Conservation (phyloP, 2,329 filamentous ascomycete genomes). For the Alternaria panax region DNA sequence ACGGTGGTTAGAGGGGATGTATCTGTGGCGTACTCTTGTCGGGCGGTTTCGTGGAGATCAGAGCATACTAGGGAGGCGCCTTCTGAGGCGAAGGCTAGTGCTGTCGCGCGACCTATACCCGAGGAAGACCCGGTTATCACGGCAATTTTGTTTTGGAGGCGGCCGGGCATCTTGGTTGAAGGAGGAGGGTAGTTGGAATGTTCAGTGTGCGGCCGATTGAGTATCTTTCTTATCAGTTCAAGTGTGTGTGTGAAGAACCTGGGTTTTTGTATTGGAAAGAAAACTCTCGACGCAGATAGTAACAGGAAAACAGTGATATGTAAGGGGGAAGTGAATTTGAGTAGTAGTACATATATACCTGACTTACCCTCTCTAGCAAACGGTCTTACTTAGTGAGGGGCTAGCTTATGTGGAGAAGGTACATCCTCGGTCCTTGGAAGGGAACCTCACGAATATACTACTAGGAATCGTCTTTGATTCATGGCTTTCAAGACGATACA, state of each 20-base stretch:
- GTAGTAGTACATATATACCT: background rate
- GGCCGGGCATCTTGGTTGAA: slow-evolving; percentile 25
- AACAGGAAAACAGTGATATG: background rate
- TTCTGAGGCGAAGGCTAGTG: slow-evolving; percentile 41
- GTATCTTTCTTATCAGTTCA: background rate
- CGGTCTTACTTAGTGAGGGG: background rate
- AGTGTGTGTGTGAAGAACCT: background rate
- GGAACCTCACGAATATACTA: background rate
- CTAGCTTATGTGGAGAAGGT: slow-evolving; percentile 1
- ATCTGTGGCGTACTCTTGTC: slow-evolving; percentile 25
- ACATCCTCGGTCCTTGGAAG: slow-evolving; percentile 16
- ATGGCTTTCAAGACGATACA: background rate
- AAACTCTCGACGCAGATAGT: background rate
- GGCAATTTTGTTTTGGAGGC: slow-evolving; percentile 41
- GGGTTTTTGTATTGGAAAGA: background rate
- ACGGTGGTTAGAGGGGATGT: slow-evolving; percentile 32
- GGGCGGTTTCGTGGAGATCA: slow-evolving; percentile 36
- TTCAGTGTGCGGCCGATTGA: background rate
- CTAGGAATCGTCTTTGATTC: background rate
- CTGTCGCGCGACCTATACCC: slow-evolving; percentile 46
- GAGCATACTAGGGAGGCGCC: slow-evolving; percentile 44
- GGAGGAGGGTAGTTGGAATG: background rate
- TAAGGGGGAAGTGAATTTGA: background rate
- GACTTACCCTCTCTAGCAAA: background rate
- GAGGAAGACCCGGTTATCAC: slow-evolving; percentile 47